phyloP scores from a whole-genome alignment of 2,329 filamentous ascomycete species.

The Penicillium sp. region DNA sequence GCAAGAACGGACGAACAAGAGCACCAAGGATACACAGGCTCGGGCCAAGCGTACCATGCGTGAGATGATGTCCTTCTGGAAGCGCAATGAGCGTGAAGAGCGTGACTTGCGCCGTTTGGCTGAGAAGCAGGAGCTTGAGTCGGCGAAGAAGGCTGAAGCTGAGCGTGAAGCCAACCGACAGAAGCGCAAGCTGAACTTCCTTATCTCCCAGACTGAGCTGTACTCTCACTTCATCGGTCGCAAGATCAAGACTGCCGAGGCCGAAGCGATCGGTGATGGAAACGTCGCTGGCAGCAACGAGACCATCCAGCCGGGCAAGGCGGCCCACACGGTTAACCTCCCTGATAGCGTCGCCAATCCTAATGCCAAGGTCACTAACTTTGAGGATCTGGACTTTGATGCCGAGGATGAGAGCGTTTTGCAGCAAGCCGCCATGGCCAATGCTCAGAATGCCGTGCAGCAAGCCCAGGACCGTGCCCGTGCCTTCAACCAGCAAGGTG shows the following conservation, averaged over 20 bases:
- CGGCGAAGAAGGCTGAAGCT: slow-evolving; percentile 93
- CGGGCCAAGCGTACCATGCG: slow-evolving; percentile 97
- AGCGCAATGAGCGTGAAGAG: slow-evolving; percentile 96
- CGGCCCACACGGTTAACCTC: slow-evolving; percentile 51
- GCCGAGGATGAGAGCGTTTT: slow-evolving; percentile 86
- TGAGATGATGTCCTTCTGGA: slow-evolving; percentile 99
- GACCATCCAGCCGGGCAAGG: slow-evolving; percentile 37
- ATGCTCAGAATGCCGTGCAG: slow-evolving; percentile 93
- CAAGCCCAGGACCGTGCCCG: slow-evolving; percentile 91
- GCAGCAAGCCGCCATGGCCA: slow-evolving; percentile 84
- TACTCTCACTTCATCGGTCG: slow-evolving; percentile 99
- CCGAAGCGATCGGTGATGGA: slow-evolving; percentile 86
- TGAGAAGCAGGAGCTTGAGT: slow-evolving; percentile 94
- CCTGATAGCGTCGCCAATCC: slow-evolving; percentile 54
- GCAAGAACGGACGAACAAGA: slow-evolving; percentile 98
- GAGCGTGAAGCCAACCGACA: slow-evolving; percentile 96
- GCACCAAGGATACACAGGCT: slow-evolving; percentile 95
- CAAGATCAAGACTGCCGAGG: slow-evolving; percentile 97
- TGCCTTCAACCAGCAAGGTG: slow-evolving; percentile 78
- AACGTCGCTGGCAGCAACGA: slow-evolving; percentile 64
- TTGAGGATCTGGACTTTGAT: slow-evolving; percentile 94
- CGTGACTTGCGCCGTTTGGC: slow-evolving; percentile 91
- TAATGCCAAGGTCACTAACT: slow-evolving; percentile 80
- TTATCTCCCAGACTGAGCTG: slow-evolving; percentile 97
- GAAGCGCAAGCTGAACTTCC: slow-evolving; percentile 98